Evolutionary conservation across 495 filamentous ascomycete genomes (phyloP), one percentile per base, ranked within the genome.

Genomic region (Aspergillus sclerotiicarbonarius): DNA sequence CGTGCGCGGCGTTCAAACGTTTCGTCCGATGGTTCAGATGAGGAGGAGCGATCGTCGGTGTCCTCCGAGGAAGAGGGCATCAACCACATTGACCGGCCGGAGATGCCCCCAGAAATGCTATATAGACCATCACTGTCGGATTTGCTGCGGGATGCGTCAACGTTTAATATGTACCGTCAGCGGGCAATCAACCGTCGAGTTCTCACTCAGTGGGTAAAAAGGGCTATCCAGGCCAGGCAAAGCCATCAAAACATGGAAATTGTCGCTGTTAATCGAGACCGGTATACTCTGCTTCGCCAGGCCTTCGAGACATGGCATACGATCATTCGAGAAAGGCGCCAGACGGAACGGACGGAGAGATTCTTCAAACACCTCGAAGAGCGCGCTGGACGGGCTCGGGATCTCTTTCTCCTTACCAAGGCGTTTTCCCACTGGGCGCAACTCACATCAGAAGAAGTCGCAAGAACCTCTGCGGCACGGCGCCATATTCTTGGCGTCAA

Each of bases 351-450:
- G 55, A 85, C 82, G 1, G 80, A 86, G 50, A 71, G 76, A n/a
- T 87, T 87, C 41, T 87, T 84, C 57, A 76, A 78, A 25, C 82
- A 82, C 20, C 65, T 87, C 1, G 85, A 89, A 60, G 75, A 74
- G 61, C 78, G 86, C 53, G 85, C 87, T 29, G 76, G 67, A 16
- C 81, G 80, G 57, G 85, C 87, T 20, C 80, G 87, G 49, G 80
- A 88, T 64, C 64, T 90, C 19, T 85, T 85, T 64, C 72, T 90
- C 30, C 70, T 91, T 59, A 84, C 83, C 2, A 88, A 87, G 67
- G 85, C 87, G 3, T 90, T 91, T 61, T 82, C 82, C 4, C 86
- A 90, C 61, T 93, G 90, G 90, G 83, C 82, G 29, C 81, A 84
- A 49, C 72, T 80, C 16, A 75, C 84, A 37, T 77, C 76, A 7